These are phyloP conservation scores for Veloporphyrellus conicus DNA, from an alignment of 1,284 basidiomycete genomes.

Conservation along the genomic window DNA sequence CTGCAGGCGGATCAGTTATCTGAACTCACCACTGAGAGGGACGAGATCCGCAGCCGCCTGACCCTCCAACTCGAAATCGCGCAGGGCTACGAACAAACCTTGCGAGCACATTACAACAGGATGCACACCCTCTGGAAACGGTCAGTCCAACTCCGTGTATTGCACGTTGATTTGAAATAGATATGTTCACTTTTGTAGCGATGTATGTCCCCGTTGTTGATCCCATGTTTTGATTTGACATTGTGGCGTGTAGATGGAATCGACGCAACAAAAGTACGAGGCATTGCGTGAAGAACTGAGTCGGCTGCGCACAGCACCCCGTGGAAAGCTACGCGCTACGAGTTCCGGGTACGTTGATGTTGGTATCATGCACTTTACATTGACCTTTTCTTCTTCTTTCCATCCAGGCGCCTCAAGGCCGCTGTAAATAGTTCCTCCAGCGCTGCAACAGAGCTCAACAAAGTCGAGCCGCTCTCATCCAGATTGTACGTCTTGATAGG, in stretches of 20 bases:
- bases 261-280: background rate
- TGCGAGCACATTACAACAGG: background rate
- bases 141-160: slow-evolving; percentile 1
- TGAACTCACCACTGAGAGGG: background rate
- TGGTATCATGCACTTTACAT: background rate
- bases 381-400: background rate
- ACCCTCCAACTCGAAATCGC: background rate
- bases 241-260: background rate
- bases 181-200: background rate
- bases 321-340: background rate
- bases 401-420: background rate
- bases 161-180: background rate
- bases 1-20: background rate
- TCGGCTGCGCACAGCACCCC: background rate
- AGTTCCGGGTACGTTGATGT: slow-evolving; percentile 1
- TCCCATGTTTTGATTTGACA: background rate
- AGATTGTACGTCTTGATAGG: background rate
- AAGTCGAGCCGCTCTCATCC: too few relatives aligned
- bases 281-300: slow-evolving; percentile 1
- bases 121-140: slow-evolving; percentile 5
- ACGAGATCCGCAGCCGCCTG: background rate
- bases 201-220: background rate
- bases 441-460: background rate
- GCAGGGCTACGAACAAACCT: background rate
- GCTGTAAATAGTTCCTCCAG: background rate